These are phyloP conservation scores for Trypanosoma rangeli DNA, from an alignment of 208 protist genomes.

Conservation along the genomic window DNA sequence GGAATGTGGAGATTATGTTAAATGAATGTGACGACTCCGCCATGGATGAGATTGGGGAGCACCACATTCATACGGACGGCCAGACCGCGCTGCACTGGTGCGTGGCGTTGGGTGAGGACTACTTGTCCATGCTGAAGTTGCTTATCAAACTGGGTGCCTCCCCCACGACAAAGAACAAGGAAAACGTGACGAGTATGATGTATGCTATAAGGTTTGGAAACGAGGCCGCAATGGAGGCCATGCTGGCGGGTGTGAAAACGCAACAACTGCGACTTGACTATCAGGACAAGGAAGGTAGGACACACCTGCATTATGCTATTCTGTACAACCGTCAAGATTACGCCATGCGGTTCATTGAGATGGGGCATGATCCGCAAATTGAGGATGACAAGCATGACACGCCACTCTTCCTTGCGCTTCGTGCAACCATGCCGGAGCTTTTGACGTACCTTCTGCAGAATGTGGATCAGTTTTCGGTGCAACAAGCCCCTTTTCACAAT, in stretches of 20 bases:
- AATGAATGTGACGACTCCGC: constrained; percentile 83
- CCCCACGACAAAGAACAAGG: constrained; percentile 71
- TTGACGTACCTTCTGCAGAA: constrained; percentile 44
- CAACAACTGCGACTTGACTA: constrained; percentile 59
- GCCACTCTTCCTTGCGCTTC: constrained; percentile 63
- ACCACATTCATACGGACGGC: constrained; percentile 54
- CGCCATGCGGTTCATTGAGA: constrained; percentile 63
- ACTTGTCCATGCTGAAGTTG: constrained; percentile 70
- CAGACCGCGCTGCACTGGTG: constrained; percentile 85
- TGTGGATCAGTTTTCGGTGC: constrained; percentile 69
- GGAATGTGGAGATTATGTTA: constrained; percentile 55
- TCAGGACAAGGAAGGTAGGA: constrained; percentile 51
- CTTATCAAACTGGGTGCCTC: constrained; percentile 66
- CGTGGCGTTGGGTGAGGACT: constrained; percentile 64
- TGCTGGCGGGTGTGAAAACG: constrained; percentile 47
- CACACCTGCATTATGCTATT: constrained; percentile 77
- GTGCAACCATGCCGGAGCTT: constrained; percentile 56
- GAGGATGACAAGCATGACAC: constrained; percentile 67
- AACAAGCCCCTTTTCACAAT: constrained; percentile 84
- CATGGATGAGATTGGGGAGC: constrained; percentile 50
- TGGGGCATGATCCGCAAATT: constrained; percentile 60
- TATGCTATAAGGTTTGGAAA: constrained; percentile 73
- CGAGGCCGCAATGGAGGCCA: constrained; percentile 49
- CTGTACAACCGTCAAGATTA: constrained; percentile 58
- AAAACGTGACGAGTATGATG: constrained; percentile 78